phyloP scores from a whole-genome alignment of 768 basidiomycete genomes.

The Serpula lacrymans region DNA sequence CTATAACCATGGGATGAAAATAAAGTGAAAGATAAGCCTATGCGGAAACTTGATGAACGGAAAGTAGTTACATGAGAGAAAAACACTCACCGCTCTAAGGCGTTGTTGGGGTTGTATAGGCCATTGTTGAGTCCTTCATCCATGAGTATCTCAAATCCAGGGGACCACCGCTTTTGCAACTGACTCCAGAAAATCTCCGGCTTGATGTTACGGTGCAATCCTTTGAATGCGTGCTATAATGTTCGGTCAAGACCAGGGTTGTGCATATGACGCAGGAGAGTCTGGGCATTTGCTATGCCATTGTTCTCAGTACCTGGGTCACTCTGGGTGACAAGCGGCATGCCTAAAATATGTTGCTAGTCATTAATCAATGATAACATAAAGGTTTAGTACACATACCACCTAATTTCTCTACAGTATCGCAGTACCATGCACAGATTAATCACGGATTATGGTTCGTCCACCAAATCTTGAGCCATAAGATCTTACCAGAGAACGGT shows the following conservation, averaged over 20 bases:
- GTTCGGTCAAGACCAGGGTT: constrained; percentile 36
- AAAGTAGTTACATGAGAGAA: not conserved
- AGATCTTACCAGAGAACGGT: constrained; percentile 13
- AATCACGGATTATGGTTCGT: constrained; percentile 20
- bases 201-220: constrained; percentile 23
- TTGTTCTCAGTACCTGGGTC: constrained; percentile 43
- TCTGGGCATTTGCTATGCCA: constrained; percentile 42
- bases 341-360: constrained; percentile 15
- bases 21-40: constrained; percentile 40
- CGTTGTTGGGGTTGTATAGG: constrained; percentile 25
- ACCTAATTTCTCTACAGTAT: constrained; percentile 10
- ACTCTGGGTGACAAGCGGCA: constrained; percentile 41
- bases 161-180: constrained; percentile 24
- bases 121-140: constrained; percentile 26
- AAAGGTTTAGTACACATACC: constrained; percentile 11
- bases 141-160: constrained; percentile 34
- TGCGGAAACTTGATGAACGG: not conserved
- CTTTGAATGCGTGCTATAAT: constrained; percentile 37
- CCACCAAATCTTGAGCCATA: constrained; percentile 25
- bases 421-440: constrained; percentile 16
- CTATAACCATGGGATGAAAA: too few relatives aligned
- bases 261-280: constrained; percentile 32
- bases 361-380: constrained; percentile 1
- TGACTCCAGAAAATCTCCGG: constrained; percentile 40
- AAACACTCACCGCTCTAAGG: constrained; percentile 21